Evolutionary conservation across 352 stramenopile species (phyloP), one percentile per base, ranked within the genome.

Genomic region (Albugo laibachii): DNA sequence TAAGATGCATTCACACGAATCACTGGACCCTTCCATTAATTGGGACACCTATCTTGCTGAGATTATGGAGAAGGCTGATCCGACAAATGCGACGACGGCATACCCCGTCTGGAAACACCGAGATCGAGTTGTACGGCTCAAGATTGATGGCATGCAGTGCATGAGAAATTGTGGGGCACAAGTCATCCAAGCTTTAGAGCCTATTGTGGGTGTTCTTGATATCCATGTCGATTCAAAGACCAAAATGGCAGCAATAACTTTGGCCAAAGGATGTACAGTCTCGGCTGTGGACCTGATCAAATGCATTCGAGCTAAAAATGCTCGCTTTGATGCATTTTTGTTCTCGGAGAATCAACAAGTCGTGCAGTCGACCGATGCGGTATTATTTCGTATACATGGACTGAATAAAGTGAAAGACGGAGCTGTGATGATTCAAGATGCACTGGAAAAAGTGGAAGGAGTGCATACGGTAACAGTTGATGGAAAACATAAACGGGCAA

Each of bases 231-330:
- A 87, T 49, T 87, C 71, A 16, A 77, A 75, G 55, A 80, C 66
- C 34, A 89, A 82, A 58, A 74, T 60, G 13, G 77, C 80, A 2
- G 73, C 80, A 15, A 62, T 92, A 35, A 74, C 73, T 27, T 50
- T 91, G 16, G 75, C 67, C 2, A 85, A 84, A 49, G 74, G 72
- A 31, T 84, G 66, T 40, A 86, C 75, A 10, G 80, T 70, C 8
- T 87, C 77, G 2, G 78, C 83, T 41, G 76, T 89, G 20, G 80
- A 93, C 51, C 61, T 93, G 19, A 92, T 93, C 62, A 78, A 85
- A 57, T 69, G 71, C 37, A 79, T 93, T 11, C 66, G 66, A 24
- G 68, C 64, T 0, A 66, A 69, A 1, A 89, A 86, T 57, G 63
- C 73, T 38, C 59, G 73, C 12, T 92, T 89, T 37, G 63, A 82